Evolutionary conservation across 176 grass and related monocot species (phyloP), one percentile per base, ranked within the genome.

Genomic region (Oropetium thomaeum): DNA sequence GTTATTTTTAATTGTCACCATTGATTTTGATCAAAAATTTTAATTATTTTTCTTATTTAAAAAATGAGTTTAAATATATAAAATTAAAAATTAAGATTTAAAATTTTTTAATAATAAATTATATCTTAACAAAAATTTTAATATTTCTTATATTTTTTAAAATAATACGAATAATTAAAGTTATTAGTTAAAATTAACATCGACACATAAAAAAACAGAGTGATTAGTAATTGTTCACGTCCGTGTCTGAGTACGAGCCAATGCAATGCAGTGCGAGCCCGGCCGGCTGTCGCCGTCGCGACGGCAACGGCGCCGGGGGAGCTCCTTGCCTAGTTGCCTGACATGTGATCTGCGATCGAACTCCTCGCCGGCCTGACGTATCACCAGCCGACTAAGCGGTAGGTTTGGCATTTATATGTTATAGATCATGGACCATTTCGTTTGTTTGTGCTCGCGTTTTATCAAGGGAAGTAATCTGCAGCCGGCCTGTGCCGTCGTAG

Each of bases 351-450:
- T 31, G 3, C 28, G 28, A 48, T 47, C 73, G 28, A 48, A 62
- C 73, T 55, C 57, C 3, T 48, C 73, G 73, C 73, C 40, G 63
- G 42, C 73, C 40, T 76, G 42, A 64, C 74, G 74, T 47, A 44
- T 57, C 80, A 67, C 61, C 80, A 28, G 80, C 80, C 80, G 80
- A 74, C 49, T 74, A 47, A 82, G 61, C 26, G 80, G 70, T 45
- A 67, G 70, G 80, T 82, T 37, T 58, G 29, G 17, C 40, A 80
- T 80, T 70, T 35, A 80, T 25, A 4, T 25, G 16, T n/a, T n/a
- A n/a, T n/a, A n/a, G n/a, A 25, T 65, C 59, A 20, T 57, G 70
- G 79, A 57, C 70, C 79, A 66, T 65, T 1, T 1, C 23, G 53
- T 26, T 52, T 37, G 41, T 42, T 42, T 11, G 53, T 2, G 52